Evolutionary conservation across 1,139 yeast genomes (phyloP).

Genomic region (Eremothecium gossypii): DNA sequence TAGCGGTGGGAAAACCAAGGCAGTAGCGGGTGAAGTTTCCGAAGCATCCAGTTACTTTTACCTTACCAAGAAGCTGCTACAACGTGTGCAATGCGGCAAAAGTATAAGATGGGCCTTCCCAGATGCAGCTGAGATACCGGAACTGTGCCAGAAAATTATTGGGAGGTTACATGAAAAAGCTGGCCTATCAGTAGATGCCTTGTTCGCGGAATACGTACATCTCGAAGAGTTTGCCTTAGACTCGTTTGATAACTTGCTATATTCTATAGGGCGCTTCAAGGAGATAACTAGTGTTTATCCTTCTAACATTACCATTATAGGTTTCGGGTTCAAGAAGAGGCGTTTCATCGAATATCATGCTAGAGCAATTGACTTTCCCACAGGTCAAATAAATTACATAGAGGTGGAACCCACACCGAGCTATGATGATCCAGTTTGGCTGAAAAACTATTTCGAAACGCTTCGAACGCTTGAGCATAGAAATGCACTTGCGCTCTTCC

Average conservation of each 20-base stretch:
- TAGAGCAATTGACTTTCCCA: slow-evolving; percentile 22
- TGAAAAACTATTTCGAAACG: slow-evolving; percentile 32
- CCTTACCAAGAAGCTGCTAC: slow-evolving; percentile 18
- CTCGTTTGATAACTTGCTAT: slow-evolving; percentile 69
- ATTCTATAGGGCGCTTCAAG: slow-evolving; percentile 48
- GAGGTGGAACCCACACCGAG: slow-evolving; percentile 56
- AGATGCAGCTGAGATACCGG: slow-evolving; percentile 11
- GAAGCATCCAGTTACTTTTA: slow-evolving; percentile 52
- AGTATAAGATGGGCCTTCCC: slow-evolving; percentile 9
- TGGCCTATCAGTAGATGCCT: slow-evolving; percentile 9
- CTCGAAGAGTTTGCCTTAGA: slow-evolving; percentile 70
- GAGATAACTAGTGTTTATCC: slow-evolving; percentile 46
- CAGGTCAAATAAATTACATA: slow-evolving; percentile 33
- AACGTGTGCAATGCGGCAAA: slow-evolving; percentile 7
- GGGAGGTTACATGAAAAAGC: slow-evolving; percentile 4
- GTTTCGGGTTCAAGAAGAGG: slow-evolving; percentile 61
- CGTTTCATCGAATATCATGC: slow-evolving; percentile 55
- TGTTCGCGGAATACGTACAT: slow-evolving; percentile 16
- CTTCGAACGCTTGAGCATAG: slow-evolving; percentile 40
- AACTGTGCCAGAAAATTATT: slow-evolving; percentile 8
- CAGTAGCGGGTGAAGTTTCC: slow-evolving; percentile 41
- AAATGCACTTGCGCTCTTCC: slow-evolving; percentile 50
- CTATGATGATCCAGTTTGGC: slow-evolving; percentile 15
- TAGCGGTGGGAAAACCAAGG: slow-evolving; percentile 70
- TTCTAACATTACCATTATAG: slow-evolving; percentile 44